Evolutionary conservation across 1,284 basidiomycete genomes (phyloP).

Genomic region (Papiliotrema nemorosa): DNA sequence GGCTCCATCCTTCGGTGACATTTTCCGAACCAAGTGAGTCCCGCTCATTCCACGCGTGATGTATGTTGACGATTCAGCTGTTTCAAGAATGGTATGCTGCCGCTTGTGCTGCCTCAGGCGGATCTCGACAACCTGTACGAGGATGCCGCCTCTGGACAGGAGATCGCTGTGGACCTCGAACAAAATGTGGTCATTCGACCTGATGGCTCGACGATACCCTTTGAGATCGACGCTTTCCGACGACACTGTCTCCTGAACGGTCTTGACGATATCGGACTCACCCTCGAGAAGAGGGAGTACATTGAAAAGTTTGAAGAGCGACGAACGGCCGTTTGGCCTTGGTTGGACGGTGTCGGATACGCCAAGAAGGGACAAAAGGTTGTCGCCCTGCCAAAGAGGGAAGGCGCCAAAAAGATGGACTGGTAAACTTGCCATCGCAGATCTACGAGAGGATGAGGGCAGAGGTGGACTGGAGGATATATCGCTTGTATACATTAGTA

Average conservation of each 20-base stretch:
- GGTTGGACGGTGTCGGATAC: conserved; percentile 91
- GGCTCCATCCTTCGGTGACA: conserved; percentile 91
- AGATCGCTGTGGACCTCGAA: conserved; percentile 86
- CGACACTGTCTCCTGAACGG: conserved; percentile 89
- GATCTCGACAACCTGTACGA: conserved; percentile 71
- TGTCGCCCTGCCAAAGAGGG: conserved; percentile 49
- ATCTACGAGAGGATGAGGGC: not conserved
- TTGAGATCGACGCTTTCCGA: conserved; percentile 81
- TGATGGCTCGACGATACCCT: conserved; percentile 66
- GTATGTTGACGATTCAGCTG: conserved; percentile 55
- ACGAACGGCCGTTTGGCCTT: conserved; percentile 76
- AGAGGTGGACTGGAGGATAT: not conserved
- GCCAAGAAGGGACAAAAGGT: conserved; percentile 59
- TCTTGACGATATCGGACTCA: conserved; percentile 88
- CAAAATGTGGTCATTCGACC: conserved; percentile 75
- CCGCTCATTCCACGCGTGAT: not conserved
- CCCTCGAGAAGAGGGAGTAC: conserved; percentile 66
- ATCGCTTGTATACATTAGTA: not conserved
- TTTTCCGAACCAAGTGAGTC: conserved; percentile 61
- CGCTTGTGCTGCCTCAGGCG: conserved; percentile 70
- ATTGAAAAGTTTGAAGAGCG: conserved; percentile 75
- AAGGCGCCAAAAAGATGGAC: conserved; percentile 57
- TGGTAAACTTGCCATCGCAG: conserved; percentile 57
- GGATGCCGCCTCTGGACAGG: conserved; percentile 74
- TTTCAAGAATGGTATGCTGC: conserved; percentile 96